Percentiles rank a stretch among this genome's conserved stretches.
Evolutionary conservation across 139 green algal species (phyloP).

Genomic region (Ostreobium quekettii): DNA sequence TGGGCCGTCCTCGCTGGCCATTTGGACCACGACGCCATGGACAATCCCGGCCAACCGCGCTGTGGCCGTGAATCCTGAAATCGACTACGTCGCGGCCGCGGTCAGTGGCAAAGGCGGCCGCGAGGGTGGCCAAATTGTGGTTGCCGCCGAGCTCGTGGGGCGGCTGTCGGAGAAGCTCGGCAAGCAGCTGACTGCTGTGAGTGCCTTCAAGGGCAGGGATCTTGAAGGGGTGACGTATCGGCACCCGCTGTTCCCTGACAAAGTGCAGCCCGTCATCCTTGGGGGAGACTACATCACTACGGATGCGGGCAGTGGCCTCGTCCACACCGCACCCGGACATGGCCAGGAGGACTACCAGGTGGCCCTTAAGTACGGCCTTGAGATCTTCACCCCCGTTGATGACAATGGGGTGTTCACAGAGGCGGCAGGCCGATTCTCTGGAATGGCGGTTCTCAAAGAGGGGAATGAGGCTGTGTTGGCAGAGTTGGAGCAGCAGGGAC

Average conservation of each 20-base stretch:
- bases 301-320: slow-evolving; percentile 90
- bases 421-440: slow-evolving; percentile 76
- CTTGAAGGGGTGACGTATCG: slow-evolving; percentile 79
- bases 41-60: slow-evolving; percentile 96
- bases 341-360: slow-evolving; percentile 93
- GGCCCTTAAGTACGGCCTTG: slow-evolving; percentile 74
- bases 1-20: slow-evolving; percentile 46
- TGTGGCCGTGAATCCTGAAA: slow-evolving; percentile 84
- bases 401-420: slow-evolving; percentile 88
- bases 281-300: slow-evolving; percentile 99
- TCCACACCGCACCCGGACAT: slow-evolving; percentile 93
- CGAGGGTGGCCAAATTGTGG: slow-evolving; percentile 5
- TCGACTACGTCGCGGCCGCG: slow-evolving; percentile 84
- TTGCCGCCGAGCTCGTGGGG: not conserved
- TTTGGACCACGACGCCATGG: slow-evolving; percentile 99
- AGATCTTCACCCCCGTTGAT: slow-evolving; percentile 90
- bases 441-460: slow-evolving; percentile 71
- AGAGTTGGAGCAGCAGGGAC: slow-evolving; percentile 45
- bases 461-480: slow-evolving; percentile 80
- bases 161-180: slow-evolving; percentile 11
- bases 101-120: slow-evolving; percentile 10
- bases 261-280: slow-evolving; percentile 64
- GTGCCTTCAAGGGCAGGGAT: slow-evolving; percentile 47
- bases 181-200: slow-evolving; percentile 21
- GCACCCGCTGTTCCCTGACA: slow-evolving; percentile 73